phyloP scores from a whole-genome alignment of 352 stramenopile genomes.

The Hyaloperonospora arabidopsidis region DNA sequence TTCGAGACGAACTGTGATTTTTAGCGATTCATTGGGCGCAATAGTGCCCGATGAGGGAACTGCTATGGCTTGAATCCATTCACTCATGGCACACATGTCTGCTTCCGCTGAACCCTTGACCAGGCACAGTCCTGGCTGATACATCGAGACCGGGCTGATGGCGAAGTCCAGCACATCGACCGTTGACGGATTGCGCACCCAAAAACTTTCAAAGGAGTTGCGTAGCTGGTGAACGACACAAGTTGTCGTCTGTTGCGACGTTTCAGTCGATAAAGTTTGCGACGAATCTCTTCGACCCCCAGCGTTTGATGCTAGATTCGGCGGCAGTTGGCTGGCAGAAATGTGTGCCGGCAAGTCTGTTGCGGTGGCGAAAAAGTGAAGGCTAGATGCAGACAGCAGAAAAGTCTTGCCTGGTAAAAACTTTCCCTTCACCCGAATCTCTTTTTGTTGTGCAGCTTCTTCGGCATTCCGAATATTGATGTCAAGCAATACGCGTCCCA shows the following conservation, averaged over 20 bases:
- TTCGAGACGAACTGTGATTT: constrained; percentile 74
- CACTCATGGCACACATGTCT: constrained; percentile 69
- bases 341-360: constrained; percentile 51
- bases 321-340: constrained; percentile 34
- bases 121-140: constrained; percentile 53
- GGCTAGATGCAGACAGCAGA: constrained; percentile 59
- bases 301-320: constrained; percentile 37
- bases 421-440: constrained; percentile 67
- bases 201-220: constrained; percentile 69
- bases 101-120: constrained; percentile 44
- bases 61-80: constrained; percentile 67
- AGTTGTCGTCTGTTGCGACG: constrained; percentile 18
- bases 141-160: constrained; percentile 62
- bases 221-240: constrained; percentile 53
- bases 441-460: constrained; percentile 53
- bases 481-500: constrained; percentile 60
- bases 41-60: constrained; percentile 68
- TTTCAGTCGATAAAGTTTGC: constrained; percentile 19
- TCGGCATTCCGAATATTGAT: constrained; percentile 58
- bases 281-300: constrained; percentile 29
- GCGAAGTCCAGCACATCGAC: constrained; percentile 60
- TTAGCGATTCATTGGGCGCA: constrained; percentile 58
- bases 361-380: constrained; percentile 72
- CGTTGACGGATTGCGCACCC: constrained; percentile 69
- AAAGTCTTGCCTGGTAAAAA: constrained; percentile 78